These are phyloP conservation scores for Scopulariopsis brevicaulis DNA, from an alignment of 2,329 filamentous ascomycete genomes.

Conservation along the genomic window DNA sequence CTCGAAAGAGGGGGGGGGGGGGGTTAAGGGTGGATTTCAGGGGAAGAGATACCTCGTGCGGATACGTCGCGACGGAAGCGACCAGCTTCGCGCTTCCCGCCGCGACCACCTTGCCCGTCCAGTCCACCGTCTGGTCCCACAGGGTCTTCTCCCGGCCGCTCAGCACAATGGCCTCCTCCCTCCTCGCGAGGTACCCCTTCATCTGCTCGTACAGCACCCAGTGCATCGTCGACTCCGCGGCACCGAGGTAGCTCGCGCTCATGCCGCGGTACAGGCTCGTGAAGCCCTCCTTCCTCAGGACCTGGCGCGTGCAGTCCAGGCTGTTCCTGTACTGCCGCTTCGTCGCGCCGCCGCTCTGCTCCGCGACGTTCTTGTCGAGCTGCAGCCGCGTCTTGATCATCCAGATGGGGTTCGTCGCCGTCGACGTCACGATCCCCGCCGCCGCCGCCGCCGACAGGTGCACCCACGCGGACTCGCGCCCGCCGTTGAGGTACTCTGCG, in stretches of 20 bases:
- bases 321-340: constrained; percentile 74
- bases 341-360: constrained; percentile 38
- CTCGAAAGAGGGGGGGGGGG: too few relatives aligned
- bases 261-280: constrained; percentile 80
- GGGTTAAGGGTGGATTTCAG: constrained; percentile 1
- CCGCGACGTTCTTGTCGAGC: constrained; percentile 74
- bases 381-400: constrained; percentile 89
- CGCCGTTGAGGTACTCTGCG: constrained; percentile 60
- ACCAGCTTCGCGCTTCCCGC: constrained; percentile 79
- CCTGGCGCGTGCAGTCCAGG: constrained; percentile 76
- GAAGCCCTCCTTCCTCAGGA: constrained; percentile 69
- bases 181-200: constrained; percentile 59
- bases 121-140: constrained; percentile 67
- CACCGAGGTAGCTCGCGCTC: constrained; percentile 83
- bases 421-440: constrained; percentile 78
- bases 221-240: constrained; percentile 81
- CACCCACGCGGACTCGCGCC: constrained; percentile 60
- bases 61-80: constrained; percentile 77
- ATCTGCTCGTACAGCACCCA: constrained; percentile 93
- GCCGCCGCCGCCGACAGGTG: constrained; percentile 66
- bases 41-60: constrained; percentile 64
- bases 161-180: constrained; percentile 45
- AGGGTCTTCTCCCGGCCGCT: constrained; percentile 52
- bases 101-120: constrained; percentile 67
- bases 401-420: constrained; percentile 93